phyloP scores from a whole-genome alignment of 2,329 filamentous ascomycete species.

The Trichoderma polysporum region DNA sequence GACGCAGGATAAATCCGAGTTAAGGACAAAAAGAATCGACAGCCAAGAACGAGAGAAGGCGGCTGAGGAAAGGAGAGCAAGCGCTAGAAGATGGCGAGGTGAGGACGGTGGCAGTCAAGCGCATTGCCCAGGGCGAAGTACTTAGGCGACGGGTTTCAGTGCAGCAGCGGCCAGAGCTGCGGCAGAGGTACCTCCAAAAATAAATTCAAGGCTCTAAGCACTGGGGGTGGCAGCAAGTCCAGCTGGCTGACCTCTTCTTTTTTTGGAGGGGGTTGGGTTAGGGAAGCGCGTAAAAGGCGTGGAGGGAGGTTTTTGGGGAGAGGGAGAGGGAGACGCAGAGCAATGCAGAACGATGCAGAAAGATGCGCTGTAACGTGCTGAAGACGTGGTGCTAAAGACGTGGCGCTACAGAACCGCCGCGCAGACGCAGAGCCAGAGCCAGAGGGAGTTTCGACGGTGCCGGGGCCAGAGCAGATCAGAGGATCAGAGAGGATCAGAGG shows the following conservation, averaged over 20 bases:
- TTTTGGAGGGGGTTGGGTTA: background rate
- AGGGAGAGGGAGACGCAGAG: background rate
- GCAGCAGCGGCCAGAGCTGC: background rate
- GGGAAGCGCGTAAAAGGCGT: background rate
- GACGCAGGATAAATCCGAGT: background rate
- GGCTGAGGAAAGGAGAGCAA: slow-evolving; percentile 14
- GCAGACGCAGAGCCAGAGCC: too few relatives aligned
- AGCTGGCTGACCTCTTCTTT: background rate
- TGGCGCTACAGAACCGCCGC: slow-evolving; percentile 9
- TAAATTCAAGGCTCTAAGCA: background rate
- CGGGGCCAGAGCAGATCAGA: background rate
- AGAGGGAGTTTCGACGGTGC: background rate
- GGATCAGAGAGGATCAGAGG: background rate
- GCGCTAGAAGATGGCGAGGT: background rate
- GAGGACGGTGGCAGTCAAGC: slow-evolving; percentile 3
- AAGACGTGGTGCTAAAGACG: background rate
- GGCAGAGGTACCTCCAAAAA: slow-evolving; percentile 10
- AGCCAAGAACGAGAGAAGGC: background rate
- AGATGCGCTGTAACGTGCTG: slow-evolving; percentile 3
- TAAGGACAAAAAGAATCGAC: background rate
- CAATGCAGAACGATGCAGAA: too few relatives aligned
- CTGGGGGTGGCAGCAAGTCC: background rate
- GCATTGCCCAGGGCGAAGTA: background rate
- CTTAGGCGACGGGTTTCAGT: slow-evolving; percentile 14
- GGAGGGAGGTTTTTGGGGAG: background rate